phyloP scores from a whole-genome alignment of 305 asterid genomes.

The Andrographis paniculata region DNA sequence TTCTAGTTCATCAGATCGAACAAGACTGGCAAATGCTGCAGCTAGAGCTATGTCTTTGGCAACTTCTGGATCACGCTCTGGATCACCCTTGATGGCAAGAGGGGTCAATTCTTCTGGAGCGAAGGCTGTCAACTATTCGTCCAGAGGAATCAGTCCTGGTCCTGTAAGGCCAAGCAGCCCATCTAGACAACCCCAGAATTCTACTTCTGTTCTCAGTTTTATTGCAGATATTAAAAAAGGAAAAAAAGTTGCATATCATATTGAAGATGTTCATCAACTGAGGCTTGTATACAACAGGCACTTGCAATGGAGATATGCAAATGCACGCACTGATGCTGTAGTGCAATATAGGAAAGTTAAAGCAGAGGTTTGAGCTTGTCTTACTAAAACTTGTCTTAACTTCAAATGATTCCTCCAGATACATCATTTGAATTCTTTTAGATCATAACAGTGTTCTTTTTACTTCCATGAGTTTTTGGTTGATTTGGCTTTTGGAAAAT shows the following conservation, averaged over 20 bases:
- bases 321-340: slow-evolving; percentile 48
- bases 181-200: slow-evolving; percentile 53
- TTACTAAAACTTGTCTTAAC: slow-evolving; percentile 1
- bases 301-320: slow-evolving; percentile 78
- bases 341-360: slow-evolving; percentile 41
- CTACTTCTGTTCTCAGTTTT: slow-evolving; percentile 72
- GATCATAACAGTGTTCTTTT: background rate
- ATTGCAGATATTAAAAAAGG: slow-evolving; percentile 75
- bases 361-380: slow-evolving; percentile 56
- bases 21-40: slow-evolving; percentile 34
- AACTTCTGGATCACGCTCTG: slow-evolving; percentile 36
- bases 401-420: background rate
- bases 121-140: slow-evolving; percentile 37
- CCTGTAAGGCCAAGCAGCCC: slow-evolving; percentile 76
- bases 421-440: slow-evolving; percentile 6
- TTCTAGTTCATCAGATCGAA: slow-evolving; percentile 47
- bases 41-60: slow-evolving; percentile 39
- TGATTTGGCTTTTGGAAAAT: too few species aligned
- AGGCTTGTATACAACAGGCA: slow-evolving; percentile 73
- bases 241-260: slow-evolving; percentile 55
- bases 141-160: slow-evolving; percentile 76
- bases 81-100: slow-evolving; percentile 56
- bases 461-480: background rate
- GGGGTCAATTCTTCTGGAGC: slow-evolving; percentile 62
- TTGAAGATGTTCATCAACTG: slow-evolving; percentile 81